phyloP scores from a whole-genome alignment of 106 monocot species.

The Dioscorea zingiberensis region DNA sequence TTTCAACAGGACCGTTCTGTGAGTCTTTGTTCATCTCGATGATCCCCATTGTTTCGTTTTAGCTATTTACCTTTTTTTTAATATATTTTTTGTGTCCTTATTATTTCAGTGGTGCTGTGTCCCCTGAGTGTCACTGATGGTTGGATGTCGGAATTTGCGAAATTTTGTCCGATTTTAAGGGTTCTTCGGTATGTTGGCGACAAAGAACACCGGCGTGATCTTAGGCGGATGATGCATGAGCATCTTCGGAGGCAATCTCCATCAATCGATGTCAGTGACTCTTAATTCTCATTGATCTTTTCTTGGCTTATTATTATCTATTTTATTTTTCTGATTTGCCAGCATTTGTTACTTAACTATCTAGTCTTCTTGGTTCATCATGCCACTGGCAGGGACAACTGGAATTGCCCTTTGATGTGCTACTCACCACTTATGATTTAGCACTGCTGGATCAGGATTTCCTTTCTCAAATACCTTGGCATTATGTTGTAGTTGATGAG shows the following conservation, averaged over 20 bases:
- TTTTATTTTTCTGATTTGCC: too few relatives aligned
- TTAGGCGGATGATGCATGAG: slow-evolving; percentile 52
- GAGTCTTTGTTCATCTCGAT: slow-evolving; percentile 14
- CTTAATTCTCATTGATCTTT: background rate
- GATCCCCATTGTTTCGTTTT: background rate
- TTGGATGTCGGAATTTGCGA: slow-evolving; percentile 77
- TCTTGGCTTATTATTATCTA: too few relatives aligned
- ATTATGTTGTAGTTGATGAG: slow-evolving; percentile 85
- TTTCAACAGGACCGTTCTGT: slow-evolving; percentile 73
- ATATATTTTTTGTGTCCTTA: background rate
- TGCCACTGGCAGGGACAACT: slow-evolving; percentile 20
- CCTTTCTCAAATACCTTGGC: slow-evolving; percentile 95
- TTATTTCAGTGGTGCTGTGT: slow-evolving; percentile 73
- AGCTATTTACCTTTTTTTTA: background rate
- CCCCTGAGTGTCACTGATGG: slow-evolving; percentile 89
- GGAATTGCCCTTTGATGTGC: slow-evolving; percentile 70
- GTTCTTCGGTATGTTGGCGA: slow-evolving; percentile 80
- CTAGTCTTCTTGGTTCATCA: background rate
- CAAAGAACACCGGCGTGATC: slow-evolving; percentile 42
- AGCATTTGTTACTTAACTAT: background rate
- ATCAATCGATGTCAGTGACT: slow-evolving; percentile 27
- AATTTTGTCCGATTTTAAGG: slow-evolving; percentile 68
- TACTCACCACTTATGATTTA: slow-evolving; percentile 92
- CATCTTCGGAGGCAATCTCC: slow-evolving; percentile 38
- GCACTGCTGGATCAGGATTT: slow-evolving; percentile 82